These are phyloP conservation scores for Fusarium guadeloupense DNA, from an alignment of 2,329 filamentous ascomycete genomes.

Conservation along the genomic window DNA sequence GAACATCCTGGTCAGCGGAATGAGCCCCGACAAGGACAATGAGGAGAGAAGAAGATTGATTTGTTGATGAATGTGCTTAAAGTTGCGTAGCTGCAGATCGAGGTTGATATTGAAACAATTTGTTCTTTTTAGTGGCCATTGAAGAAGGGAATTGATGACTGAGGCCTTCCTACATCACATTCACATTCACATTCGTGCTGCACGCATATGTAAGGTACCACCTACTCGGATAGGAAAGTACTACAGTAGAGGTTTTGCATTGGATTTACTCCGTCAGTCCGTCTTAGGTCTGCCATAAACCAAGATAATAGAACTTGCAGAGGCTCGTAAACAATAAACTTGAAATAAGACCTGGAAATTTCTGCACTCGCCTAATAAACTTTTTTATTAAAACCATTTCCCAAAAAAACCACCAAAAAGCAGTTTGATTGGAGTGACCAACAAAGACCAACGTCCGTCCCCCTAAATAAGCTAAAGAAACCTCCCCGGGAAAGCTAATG, in stretches of 20 bases:
- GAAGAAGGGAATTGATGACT: conserved; percentile 9
- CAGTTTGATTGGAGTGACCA: not conserved
- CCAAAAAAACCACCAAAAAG: not conserved
- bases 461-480: conserved; percentile 24
- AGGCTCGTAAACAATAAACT: too few relatives aligned
- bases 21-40: conserved; percentile 13
- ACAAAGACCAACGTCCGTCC: not conserved
- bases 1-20: conserved; percentile 12
- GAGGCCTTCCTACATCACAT: conserved; percentile 4
- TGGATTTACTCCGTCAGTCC: too few relatives aligned
- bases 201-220: too few relatives aligned
- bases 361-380: conserved; percentile 6
- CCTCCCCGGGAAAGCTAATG: conserved; percentile 39
- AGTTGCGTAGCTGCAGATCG: conserved; percentile 23
- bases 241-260: too few relatives aligned
- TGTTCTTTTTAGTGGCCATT: conserved; percentile 12
- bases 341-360: not conserved
- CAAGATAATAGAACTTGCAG: too few relatives aligned
- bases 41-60: conserved; percentile 25
- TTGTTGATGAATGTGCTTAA: conserved; percentile 29
- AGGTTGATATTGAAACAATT: conserved; percentile 26
- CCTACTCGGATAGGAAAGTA: too few relatives aligned
- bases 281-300: too few relatives aligned
- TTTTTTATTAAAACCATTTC: conserved; percentile 18
- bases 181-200: too few relatives aligned